phyloP scores from a whole-genome alignment of 163 green algal species.

The Scenedesmus sp. region DNA sequence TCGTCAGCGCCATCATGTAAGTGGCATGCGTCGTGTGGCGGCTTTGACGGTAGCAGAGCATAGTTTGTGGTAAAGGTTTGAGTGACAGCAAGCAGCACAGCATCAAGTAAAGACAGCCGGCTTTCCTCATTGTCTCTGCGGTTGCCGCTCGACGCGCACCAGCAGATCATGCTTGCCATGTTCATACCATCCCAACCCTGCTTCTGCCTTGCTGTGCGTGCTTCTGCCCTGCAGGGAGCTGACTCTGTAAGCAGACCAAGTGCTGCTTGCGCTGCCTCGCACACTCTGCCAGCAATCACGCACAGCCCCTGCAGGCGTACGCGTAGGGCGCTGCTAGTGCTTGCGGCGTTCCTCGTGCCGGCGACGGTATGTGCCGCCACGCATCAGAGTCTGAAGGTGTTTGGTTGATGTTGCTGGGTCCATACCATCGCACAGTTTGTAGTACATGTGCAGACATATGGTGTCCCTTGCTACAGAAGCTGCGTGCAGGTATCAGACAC shows the following conservation, averaged over 20 bases:
- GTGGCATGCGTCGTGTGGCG: neutral
- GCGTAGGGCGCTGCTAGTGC: neutral
- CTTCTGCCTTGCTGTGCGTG: neutral
- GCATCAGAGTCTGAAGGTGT: neutral
- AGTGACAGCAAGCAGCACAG: neutral
- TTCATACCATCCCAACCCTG: neutral
- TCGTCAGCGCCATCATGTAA: constrained; percentile 76
- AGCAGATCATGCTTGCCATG: neutral
- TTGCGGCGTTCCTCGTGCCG: neutral
- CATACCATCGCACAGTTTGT: neutral
- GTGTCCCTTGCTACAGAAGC: neutral
- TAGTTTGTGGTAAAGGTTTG: too few relatives aligned
- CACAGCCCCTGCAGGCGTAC: neutral
- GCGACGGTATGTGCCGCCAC: neutral
- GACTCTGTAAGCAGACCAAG: neutral
- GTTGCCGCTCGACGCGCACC: neutral
- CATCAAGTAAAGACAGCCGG: too few relatives aligned
- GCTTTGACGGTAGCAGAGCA: too few relatives aligned
- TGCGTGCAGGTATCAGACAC: neutral
- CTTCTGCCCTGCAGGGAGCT: neutral
- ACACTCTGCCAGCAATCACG: neutral
- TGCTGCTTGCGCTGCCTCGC: neutral
- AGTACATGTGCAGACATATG: neutral
- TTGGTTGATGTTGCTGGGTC: neutral
- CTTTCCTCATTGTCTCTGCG: neutral